Percentiles rank a stretch among this genome's conserved stretches.
Evolutionary conservation across 257 asterid species (phyloP).

Genomic region (Salvia hispanica): DNA sequence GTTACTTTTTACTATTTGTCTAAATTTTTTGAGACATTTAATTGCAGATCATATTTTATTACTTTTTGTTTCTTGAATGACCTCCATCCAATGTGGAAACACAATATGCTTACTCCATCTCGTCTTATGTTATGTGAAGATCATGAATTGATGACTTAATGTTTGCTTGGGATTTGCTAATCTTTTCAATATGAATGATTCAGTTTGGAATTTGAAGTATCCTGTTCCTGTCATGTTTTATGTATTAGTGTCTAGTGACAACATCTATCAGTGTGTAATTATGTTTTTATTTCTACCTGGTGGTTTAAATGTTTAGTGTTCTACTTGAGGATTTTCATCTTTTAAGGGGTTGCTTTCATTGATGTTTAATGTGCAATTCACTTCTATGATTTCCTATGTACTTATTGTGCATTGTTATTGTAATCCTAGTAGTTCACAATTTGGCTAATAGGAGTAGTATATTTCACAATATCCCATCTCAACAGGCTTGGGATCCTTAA

Average conservation of each 20-base stretch:
- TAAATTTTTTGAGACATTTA: background rate
- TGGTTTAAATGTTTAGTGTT: background rate
- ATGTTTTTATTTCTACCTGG: slow-evolving; percentile 7
- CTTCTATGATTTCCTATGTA: background rate
- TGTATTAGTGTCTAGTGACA: background rate
- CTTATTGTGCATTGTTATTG: background rate
- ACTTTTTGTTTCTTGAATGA: no score
- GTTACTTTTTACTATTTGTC: background rate
- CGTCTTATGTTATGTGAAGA: background rate
- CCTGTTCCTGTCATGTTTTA: background rate
- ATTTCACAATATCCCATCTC: no score
- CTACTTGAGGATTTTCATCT: slow-evolving; percentile 2
- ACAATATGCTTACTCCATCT: slow-evolving; percentile 1
- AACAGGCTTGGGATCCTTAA: slow-evolving; percentile 13
- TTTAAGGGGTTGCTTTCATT: background rate
- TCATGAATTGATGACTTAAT: background rate
- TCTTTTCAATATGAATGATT: background rate
- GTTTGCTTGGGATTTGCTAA: background rate
- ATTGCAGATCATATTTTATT: no score
- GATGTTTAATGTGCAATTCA: background rate
- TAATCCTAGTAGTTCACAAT: slow-evolving; percentile 1
- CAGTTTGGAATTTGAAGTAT: slow-evolving; percentile 16
- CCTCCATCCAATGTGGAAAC: background rate
- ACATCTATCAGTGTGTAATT: background rate
- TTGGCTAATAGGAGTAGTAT: no score